These are phyloP conservation scores for Penicillium frequentans DNA, from an alignment of 2,329 filamentous ascomycete species.

Conservation along the genomic window DNA sequence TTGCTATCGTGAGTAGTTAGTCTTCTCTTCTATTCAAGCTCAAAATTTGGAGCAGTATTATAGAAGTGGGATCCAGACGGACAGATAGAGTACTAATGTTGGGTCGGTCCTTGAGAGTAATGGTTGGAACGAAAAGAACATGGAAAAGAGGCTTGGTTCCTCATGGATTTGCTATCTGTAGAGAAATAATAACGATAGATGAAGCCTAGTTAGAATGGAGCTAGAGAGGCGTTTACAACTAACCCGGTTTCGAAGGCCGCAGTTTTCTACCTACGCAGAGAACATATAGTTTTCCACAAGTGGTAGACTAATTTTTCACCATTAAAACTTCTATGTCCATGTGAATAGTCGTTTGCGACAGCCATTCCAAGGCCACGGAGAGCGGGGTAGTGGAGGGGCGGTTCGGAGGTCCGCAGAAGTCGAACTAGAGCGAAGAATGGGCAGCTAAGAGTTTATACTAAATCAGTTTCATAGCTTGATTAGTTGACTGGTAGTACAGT, in stretches of 20 bases:
- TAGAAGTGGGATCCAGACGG: slow-evolving; percentile 83
- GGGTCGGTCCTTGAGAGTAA: slow-evolving; percentile 59
- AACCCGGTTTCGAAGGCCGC: slow-evolving; percentile 86
- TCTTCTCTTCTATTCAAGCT: background rate
- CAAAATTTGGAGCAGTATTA: slow-evolving; percentile 59
- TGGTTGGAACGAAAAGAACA: slow-evolving; percentile 76
- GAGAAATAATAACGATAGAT: slow-evolving; percentile 80
- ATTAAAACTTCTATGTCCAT: slow-evolving; percentile 79
- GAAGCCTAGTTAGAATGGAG: slow-evolving; percentile 77
- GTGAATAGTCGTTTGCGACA: slow-evolving; percentile 77
- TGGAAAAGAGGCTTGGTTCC: slow-evolving; percentile 90
- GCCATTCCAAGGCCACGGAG: slow-evolving; percentile 96
- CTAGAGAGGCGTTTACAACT: slow-evolving; percentile 74
- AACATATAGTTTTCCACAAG: slow-evolving; percentile 82
- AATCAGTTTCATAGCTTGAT: slow-evolving; percentile 83
- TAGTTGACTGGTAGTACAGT: slow-evolving; percentile 70
- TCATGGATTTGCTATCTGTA: slow-evolving; percentile 99
- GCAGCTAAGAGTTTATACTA: background rate
- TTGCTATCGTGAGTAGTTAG: background rate
- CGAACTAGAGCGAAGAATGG: background rate
- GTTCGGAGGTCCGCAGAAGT: slow-evolving; percentile 84
- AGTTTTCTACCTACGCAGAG: slow-evolving; percentile 69
- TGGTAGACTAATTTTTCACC: slow-evolving; percentile 79
- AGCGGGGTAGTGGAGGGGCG: slow-evolving; percentile 99
- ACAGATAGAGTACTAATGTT: slow-evolving; percentile 71